Base-by-base conservation (phyloP, 179 eudicot genomes). In the Vitellaria paradoxa region DNA sequence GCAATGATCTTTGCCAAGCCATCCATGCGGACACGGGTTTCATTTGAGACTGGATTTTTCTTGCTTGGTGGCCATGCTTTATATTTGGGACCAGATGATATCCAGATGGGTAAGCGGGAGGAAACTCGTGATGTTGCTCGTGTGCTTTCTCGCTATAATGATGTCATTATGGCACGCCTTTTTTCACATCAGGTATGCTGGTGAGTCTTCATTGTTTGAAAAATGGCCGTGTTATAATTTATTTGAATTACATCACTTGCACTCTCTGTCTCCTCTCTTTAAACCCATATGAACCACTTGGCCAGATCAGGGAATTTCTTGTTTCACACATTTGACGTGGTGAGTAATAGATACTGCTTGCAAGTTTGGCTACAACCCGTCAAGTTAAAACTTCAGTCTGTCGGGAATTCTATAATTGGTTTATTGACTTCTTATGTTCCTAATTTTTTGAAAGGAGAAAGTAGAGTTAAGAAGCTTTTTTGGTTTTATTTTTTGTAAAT, bases 41-140 rank as follows among this genome's bases (percentile, higher is more conserved):
- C 99, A 13, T 96, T 96, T 83, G 99, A 96, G 83, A 93, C 99
- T 6, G 99, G 99, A 12, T 96, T 96, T 83, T 86, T 78, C 86
- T 84, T 92, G 88, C 89, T 96, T 79, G 99, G 99, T 76, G 99
- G 99, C 42, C 99, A 93, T 87, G 98, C 98, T 53, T 76, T 96
- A 70, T 96, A 93, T 86, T 84, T 96, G 83, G 97, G 99, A 40
- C 97, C 99, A 40, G 73, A 96, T 84, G 99, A 96, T 85, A 96
- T 96, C 84, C 98, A 96, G 77, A 96, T 96, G 99, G 99, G 99
- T 45, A 96, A 93, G 86, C 87, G 99, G 59, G 99, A 96, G 85
- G 99, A 93, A 90, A 93, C 99, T 77, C 94, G 99, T 68, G 99
- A 96, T 81, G 92, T 96, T 82, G 99, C 99, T 84, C 94, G 98